phyloP scores from a whole-genome alignment of 352 stramenopile species.

The Elongisporangium prolatum region DNA sequence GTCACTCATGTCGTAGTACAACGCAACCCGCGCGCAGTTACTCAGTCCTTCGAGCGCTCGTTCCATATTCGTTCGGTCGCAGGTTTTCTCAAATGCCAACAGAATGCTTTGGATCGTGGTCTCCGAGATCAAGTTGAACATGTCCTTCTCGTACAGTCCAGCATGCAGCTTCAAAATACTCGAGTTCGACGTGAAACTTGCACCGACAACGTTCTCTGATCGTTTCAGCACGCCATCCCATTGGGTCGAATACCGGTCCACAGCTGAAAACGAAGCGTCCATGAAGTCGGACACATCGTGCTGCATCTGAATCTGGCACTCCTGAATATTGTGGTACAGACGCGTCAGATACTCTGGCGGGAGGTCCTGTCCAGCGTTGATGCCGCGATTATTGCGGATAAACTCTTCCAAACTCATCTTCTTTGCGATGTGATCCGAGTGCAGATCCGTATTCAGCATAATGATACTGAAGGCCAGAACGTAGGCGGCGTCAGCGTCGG shows the following conservation, averaged over 20 bases:
- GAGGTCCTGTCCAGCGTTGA: constrained; percentile 77
- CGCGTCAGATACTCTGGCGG: constrained; percentile 63
- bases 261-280: constrained; percentile 45
- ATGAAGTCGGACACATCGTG: constrained; percentile 83
- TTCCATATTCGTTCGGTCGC: constrained; percentile 82
- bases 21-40: constrained; percentile 81
- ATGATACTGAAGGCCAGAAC: constrained; percentile 98
- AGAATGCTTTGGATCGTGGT: constrained; percentile 76
- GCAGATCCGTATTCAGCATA: constrained; percentile 99
- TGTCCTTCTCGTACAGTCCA: constrained; percentile 83
- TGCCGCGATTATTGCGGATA: constrained; percentile 83
- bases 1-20: constrained; percentile 80
- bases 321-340: constrained; percentile 78
- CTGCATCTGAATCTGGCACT: constrained; percentile 88
- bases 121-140: constrained; percentile 84
- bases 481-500: constrained; percentile 92
- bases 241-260: constrained; percentile 85
- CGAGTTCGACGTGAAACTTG: constrained; percentile 83
- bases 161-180: constrained; percentile 82
- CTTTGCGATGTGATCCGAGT: constrained; percentile 89
- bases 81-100: constrained; percentile 80
- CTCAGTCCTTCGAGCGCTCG: constrained; percentile 71
- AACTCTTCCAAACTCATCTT: constrained; percentile 89
- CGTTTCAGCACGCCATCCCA: constrained; percentile 86
- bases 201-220: constrained; percentile 82